A percentile compares a stretch with the other conserved stretches of the same genome.
These are phyloP conservation scores for Candida broadrunensis DNA, from an alignment of 805 yeast species.

Conservation along the genomic window DNA sequence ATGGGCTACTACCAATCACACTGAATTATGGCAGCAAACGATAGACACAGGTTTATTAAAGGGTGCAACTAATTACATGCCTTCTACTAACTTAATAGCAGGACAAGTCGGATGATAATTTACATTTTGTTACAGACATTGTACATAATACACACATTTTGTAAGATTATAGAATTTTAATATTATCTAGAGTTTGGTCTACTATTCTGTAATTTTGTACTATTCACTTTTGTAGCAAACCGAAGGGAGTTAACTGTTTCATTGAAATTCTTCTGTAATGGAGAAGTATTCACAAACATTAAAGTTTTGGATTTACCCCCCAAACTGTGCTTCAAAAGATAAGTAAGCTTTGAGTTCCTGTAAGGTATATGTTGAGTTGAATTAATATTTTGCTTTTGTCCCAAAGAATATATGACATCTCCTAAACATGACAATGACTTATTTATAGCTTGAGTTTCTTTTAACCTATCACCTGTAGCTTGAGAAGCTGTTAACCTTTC, in stretches of 20 bases:
- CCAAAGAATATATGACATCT: conserved; percentile 78
- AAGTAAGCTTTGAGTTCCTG: conserved; percentile 74
- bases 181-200: background rate
- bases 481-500: conserved; percentile 77
- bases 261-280: conserved; percentile 54
- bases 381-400: conserved; percentile 25
- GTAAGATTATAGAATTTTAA: background rate
- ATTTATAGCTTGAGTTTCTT: conserved; percentile 87
- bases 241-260: conserved; percentile 85
- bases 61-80: conserved; percentile 26
- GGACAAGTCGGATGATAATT: conserved; percentile 4
- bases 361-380: conserved; percentile 57
- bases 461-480: conserved; percentile 74
- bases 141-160: background rate
- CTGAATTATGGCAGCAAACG: conserved; percentile 25
- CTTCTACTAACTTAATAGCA: conserved; percentile 25
- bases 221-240: conserved; percentile 82
- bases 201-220: conserved; percentile 32
- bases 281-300: conserved; percentile 89
- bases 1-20: conserved; percentile 32
- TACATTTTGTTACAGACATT: background rate
- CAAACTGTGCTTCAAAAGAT: conserved; percentile 76
- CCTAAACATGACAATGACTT: conserved; percentile 85
- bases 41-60: conserved; percentile 21
- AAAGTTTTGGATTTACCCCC: conserved; percentile 85